phyloP scores from a whole-genome alignment of 2,329 filamentous ascomycete genomes.

The Arthrobotrys conoides region DNA sequence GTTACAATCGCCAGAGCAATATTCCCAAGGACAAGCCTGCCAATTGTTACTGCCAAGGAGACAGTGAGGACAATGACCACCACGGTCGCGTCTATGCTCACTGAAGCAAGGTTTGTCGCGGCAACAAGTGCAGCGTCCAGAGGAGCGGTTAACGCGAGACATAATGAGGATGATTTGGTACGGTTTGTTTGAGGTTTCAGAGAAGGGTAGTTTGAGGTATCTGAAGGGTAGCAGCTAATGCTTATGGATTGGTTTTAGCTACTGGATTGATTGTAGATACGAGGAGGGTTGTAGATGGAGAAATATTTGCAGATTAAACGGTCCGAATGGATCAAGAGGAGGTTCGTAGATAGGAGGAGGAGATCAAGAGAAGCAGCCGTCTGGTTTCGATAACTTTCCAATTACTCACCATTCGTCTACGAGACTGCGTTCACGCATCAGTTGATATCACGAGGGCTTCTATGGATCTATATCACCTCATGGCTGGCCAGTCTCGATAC shows the following conservation, averaged over 20 bases:
- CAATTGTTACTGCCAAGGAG: background rate
- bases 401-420: too few relatives aligned
- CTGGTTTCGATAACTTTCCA: too few relatives aligned
- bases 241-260: background rate
- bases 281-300: background rate
- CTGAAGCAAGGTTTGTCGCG: background rate
- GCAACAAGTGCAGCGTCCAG: background rate
- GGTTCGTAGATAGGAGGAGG: background rate
- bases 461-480: too few relatives aligned
- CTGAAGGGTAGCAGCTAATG: background rate
- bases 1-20: background rate
- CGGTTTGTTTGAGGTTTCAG: background rate
- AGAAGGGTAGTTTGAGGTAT: too few relatives aligned
- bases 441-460: too few relatives aligned
- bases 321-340: background rate
- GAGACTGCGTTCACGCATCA: too few relatives aligned
- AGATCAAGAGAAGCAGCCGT: too few relatives aligned
- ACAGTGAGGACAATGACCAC: slow-evolving; percentile 2
- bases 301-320: background rate
- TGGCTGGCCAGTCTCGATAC: too few relatives aligned
- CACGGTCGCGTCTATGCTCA: background rate
- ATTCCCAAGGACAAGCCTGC: background rate
- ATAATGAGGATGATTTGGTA: background rate
- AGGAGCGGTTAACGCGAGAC: background rate
- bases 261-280: background rate